These are phyloP conservation scores for Saussurea involucrata DNA, from an alignment of 129 eudicot species.

Conservation along the genomic window DNA sequence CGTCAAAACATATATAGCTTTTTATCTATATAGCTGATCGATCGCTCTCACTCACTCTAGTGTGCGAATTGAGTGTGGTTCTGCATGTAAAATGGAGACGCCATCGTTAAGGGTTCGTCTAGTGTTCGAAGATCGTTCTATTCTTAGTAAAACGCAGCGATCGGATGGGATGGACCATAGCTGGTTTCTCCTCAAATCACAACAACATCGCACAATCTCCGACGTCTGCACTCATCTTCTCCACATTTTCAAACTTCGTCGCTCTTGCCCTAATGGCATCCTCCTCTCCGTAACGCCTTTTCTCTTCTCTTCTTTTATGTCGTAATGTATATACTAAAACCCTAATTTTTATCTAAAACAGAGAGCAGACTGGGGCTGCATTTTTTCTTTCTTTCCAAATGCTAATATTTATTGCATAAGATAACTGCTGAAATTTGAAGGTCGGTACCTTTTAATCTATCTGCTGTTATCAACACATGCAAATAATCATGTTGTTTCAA, in stretches of 20 bases:
- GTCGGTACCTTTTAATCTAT: not conserved
- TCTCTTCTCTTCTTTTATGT: not conserved
- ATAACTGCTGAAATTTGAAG: not conserved
- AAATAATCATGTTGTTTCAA: not conserved
- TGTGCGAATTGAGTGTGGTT: not conserved
- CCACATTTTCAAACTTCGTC: conserved; percentile 56
- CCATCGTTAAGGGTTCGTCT: conserved; percentile 45
- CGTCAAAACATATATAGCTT: not conserved
- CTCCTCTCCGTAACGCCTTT: conserved; percentile 58
- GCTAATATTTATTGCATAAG: not conserved
- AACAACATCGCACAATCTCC: conserved; percentile 45
- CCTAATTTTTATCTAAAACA: not conserved
- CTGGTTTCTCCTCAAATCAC: conserved; percentile 74
- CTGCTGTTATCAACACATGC: not conserved
- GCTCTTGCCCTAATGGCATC: conserved; percentile 85
- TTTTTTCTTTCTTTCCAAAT: not conserved
- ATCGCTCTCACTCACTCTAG: not conserved
- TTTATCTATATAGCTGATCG: not conserved
- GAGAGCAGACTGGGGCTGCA: not conserved
- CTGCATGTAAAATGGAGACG: conserved; percentile 37
- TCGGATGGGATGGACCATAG: conserved; percentile 54
- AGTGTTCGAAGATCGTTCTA: conserved; percentile 53
- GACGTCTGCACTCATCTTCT: conserved; percentile 55
- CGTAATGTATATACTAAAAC: conserved; percentile 11
- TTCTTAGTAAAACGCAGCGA: conserved; percentile 60